Percentiles rank a stretch among this genome's conserved stretches.
phyloP scores from a whole-genome alignment of 202 grass and related monocot genomes.

The Zizania palustris region DNA sequence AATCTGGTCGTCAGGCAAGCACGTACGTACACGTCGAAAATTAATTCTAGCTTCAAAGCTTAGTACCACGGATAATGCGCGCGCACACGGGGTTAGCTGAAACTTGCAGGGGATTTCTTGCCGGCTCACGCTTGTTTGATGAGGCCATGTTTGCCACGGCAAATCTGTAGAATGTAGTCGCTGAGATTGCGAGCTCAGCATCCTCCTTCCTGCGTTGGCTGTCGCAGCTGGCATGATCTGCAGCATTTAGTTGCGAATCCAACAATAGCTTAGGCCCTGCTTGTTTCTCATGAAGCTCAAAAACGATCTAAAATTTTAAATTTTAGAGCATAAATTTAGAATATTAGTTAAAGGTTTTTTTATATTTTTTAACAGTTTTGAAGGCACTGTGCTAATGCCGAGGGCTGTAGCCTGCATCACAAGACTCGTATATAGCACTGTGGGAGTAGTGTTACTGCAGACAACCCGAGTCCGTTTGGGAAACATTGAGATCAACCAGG shows the following conservation, averaged over 20 bases:
- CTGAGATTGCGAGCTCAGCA: background rate
- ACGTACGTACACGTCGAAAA: background rate
- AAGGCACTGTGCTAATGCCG: no score
- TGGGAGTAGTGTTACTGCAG: no score
- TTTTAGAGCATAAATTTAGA: no score
- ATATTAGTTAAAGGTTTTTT: no score
- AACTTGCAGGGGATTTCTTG: background rate
- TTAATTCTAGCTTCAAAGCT: background rate
- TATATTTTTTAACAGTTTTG: no score
- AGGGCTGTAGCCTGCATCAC: no score
- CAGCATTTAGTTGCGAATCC: conserved; percentile 13
- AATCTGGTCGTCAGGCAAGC: background rate
- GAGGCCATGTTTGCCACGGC: background rate
- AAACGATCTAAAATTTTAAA: no score
- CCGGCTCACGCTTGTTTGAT: conserved; percentile 35
- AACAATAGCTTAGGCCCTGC: background rate
- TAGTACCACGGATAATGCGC: no score
- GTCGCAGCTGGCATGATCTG: background rate
- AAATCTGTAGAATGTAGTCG: background rate
- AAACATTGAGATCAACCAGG: no score
- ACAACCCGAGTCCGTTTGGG: no score
- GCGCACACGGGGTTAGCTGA: background rate
- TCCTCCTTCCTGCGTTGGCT: background rate
- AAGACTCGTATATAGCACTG: no score
- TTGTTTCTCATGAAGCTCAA: no score